Percentiles rank a stretch among this genome's conserved stretches.
Evolutionary conservation across 345 rosid species (phyloP).

Genomic region (Salix suchowensis): DNA sequence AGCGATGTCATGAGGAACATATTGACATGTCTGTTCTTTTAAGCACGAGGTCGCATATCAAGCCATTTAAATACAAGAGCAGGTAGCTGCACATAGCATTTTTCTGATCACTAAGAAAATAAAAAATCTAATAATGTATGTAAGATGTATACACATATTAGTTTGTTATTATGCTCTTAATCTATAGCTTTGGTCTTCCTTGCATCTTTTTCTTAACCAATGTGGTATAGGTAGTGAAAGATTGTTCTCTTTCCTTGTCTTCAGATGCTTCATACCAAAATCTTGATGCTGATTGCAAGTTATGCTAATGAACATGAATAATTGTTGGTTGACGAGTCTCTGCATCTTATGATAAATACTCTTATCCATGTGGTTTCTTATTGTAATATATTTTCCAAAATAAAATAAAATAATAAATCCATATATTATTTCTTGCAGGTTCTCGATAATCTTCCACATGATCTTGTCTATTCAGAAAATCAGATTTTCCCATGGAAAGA

Average conservation of each 20-base stretch:
- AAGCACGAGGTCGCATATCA: no score
- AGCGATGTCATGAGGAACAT: constrained; percentile 1
- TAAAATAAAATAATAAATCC: background rate
- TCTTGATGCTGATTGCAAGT: background rate
- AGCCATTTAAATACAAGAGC: no score
- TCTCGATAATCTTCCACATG: constrained; percentile 97
- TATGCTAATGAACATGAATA: background rate
- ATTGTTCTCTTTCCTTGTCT: no score
- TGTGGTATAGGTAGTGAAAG: background rate
- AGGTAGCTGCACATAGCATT: no score
- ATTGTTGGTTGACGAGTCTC: background rate
- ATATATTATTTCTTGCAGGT: constrained; percentile 49
- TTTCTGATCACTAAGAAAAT: background rate
- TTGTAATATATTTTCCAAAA: background rate
- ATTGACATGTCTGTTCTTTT: background rate
- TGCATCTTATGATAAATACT: background rate
- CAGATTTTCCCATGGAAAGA: constrained; percentile 89
- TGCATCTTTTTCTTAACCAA: background rate
- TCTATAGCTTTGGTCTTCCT: no score
- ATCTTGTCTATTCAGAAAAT: constrained; percentile 74
- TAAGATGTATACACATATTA: background rate
- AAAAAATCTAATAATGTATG: background rate
- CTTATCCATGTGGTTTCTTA: background rate
- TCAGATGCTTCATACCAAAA: background rate
- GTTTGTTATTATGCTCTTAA: no score